Evolutionary conservation across 2,329 filamentous ascomycete species (phyloP).

Genomic region (Purpureocillium lavendulum): DNA sequence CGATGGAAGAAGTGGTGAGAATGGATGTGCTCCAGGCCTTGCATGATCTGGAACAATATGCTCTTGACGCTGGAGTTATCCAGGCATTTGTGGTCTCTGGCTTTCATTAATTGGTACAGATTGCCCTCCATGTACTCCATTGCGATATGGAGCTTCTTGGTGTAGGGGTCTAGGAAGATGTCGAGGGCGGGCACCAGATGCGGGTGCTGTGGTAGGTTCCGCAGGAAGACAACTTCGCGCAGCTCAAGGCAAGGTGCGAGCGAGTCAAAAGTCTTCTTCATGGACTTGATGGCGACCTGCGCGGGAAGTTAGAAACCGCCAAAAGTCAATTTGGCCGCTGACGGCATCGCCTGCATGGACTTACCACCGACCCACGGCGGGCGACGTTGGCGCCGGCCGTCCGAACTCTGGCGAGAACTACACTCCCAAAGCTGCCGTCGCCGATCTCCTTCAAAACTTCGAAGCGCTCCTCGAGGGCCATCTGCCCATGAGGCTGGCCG

Average conservation of each 20-base stretch:
- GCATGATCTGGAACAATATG: slow-evolving; percentile 94
- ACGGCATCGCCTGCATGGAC: slow-evolving; percentile 21
- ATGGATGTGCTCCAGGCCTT: slow-evolving; percentile 94
- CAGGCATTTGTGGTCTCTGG: slow-evolving; percentile 87
- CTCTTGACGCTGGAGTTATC: slow-evolving; percentile 93
- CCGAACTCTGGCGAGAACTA: slow-evolving; percentile 83
- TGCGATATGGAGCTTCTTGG: slow-evolving; percentile 90
- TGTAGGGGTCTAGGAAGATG: slow-evolving; percentile 95
- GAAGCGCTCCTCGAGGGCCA: slow-evolving; percentile 84
- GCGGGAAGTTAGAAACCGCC: not conserved
- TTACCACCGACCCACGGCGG: slow-evolving; percentile 84
- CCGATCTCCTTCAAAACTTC: slow-evolving; percentile 97
- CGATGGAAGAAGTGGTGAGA: slow-evolving; percentile 96
- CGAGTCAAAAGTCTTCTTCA: slow-evolving; percentile 99
- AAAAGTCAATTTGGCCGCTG: slow-evolving; percentile 4
- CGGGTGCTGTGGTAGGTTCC: slow-evolving; percentile 76
- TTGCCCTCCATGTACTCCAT: slow-evolving; percentile 99
- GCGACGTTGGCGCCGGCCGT: slow-evolving; percentile 84
- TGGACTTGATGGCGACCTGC: slow-evolving; percentile 97
- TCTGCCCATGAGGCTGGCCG: slow-evolving; percentile 49
- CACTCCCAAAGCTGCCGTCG: slow-evolving; percentile 96
- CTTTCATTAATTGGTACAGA: slow-evolving; percentile 97
- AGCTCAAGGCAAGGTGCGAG: slow-evolving; percentile 86
- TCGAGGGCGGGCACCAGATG: slow-evolving; percentile 96
- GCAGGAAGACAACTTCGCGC: slow-evolving; percentile 92